These are phyloP conservation scores for Dactylis glomerata DNA, from an alignment of 176 grass and related monocot species.

Conservation along the genomic window DNA sequence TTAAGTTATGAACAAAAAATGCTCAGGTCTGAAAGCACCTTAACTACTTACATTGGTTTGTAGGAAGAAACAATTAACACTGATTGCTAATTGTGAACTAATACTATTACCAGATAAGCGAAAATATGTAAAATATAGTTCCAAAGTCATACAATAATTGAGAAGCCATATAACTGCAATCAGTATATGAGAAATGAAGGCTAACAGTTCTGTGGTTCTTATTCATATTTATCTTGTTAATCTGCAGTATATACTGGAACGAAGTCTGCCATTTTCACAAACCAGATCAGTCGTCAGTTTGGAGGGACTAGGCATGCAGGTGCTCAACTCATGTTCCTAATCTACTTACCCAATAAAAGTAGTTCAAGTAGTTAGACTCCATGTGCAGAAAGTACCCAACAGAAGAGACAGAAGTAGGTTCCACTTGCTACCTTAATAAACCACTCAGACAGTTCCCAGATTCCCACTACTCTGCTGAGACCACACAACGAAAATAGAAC, in stretches of 20 bases:
- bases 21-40: background rate
- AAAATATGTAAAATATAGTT: background rate
- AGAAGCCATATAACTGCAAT: background rate
- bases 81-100: background rate
- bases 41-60: background rate
- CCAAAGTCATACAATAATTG: background rate
- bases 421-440: background rate
- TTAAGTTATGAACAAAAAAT: slow-evolving; percentile 9
- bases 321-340: background rate
- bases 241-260: background rate
- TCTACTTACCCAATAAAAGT: background rate
- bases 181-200: background rate
- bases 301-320: background rate
- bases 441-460: background rate
- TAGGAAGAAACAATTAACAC: background rate
- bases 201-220: background rate
- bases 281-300: background rate
- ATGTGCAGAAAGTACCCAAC: background rate
- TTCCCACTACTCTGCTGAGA: background rate
- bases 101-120: background rate
- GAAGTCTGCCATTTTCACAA: background rate
- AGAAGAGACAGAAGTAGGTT: background rate
- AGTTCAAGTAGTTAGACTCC: background rate
- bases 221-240: background rate
- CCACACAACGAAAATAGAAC: background rate